Percentiles rank a stretch among this genome's conserved stretches.
Evolutionary conservation across 2,329 filamentous ascomycete genomes (phyloP).

Genomic region (Cadophora gregata): DNA sequence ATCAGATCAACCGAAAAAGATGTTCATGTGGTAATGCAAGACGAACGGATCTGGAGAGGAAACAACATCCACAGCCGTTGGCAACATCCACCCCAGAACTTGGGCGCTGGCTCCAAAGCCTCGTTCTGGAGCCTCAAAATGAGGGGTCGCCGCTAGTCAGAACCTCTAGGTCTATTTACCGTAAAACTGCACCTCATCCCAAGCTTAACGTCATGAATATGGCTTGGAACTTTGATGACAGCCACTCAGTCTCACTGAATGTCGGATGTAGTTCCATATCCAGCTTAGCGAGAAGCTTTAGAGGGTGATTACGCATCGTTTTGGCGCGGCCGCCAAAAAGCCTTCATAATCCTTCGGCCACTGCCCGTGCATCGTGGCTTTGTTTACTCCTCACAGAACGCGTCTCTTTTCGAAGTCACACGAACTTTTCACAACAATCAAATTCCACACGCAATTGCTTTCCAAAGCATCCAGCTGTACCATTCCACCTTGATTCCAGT

Average conservation of each 20-base stretch:
- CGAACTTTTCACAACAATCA: conserved; percentile 6
- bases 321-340: background rate
- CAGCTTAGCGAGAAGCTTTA: background rate
- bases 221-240: background rate
- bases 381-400: conserved; percentile 12
- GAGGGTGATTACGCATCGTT: background rate
- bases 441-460: conserved; percentile 4
- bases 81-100: too few relatives aligned
- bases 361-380: background rate
- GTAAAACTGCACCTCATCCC: background rate
- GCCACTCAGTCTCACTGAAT: background rate
- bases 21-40: background rate
- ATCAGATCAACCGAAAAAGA: background rate
- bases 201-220: background rate
- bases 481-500: background rate
- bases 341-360: background rate
- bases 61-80: too few relatives aligned
- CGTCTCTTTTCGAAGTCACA: conserved; percentile 5
- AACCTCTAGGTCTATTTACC: background rate
- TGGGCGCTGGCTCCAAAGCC: too few relatives aligned
- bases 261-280: background rate
- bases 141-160: background rate
- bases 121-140: conserved; percentile 5
- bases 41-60: background rate
- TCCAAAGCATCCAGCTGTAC: background rate